These are phyloP conservation scores for Colletotrichum filicis DNA, from an alignment of 2,329 filamentous ascomycete species.

Conservation along the genomic window DNA sequence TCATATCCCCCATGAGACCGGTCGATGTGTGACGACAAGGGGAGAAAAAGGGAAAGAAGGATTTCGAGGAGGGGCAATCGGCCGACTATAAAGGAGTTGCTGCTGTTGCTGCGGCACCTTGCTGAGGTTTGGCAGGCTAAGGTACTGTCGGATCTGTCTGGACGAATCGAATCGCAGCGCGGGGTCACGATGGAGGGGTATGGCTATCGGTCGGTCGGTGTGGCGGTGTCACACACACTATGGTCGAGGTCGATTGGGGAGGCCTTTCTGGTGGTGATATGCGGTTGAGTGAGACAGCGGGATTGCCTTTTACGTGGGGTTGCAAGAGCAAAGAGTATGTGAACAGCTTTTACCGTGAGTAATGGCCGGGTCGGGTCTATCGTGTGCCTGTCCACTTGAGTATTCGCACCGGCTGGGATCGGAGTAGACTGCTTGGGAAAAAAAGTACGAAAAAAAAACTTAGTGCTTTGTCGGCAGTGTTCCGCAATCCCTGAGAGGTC, in stretches of 20 bases:
- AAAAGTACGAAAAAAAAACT: slow-evolving; percentile 11
- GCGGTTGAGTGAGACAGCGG: slow-evolving; percentile 3
- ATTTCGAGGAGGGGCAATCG: slow-evolving; percentile 12
- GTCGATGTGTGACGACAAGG: slow-evolving; percentile 32
- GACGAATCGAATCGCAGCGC: slow-evolving; percentile 34
- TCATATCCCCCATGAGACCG: slow-evolving; percentile 41
- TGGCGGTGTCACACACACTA: slow-evolving; percentile 2
- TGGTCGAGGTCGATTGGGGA: slow-evolving; percentile 1
- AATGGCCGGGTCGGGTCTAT: neutral
- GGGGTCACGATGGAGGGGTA: slow-evolving; percentile 36
- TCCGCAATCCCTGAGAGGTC: slow-evolving; percentile 29
- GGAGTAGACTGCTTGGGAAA: slow-evolving; percentile 10
- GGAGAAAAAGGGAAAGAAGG: neutral
- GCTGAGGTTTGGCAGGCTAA: slow-evolving; percentile 28
- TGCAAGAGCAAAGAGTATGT: neutral
- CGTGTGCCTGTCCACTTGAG: neutral
- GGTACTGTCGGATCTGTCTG: slow-evolving; percentile 14
- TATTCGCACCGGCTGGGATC: slow-evolving; percentile 2
- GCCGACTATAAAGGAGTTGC: slow-evolving; percentile 15
- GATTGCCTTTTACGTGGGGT: neutral
- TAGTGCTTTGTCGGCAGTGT: slow-evolving; percentile 10
- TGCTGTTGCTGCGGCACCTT: slow-evolving; percentile 22
- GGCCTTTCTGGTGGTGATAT: neutral
- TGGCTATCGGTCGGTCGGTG: slow-evolving; percentile 13
- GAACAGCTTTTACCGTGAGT: neutral